Evolutionary conservation across 2,329 filamentous ascomycete species (phyloP).

Genomic region (Aspergillus intermedius): DNA sequence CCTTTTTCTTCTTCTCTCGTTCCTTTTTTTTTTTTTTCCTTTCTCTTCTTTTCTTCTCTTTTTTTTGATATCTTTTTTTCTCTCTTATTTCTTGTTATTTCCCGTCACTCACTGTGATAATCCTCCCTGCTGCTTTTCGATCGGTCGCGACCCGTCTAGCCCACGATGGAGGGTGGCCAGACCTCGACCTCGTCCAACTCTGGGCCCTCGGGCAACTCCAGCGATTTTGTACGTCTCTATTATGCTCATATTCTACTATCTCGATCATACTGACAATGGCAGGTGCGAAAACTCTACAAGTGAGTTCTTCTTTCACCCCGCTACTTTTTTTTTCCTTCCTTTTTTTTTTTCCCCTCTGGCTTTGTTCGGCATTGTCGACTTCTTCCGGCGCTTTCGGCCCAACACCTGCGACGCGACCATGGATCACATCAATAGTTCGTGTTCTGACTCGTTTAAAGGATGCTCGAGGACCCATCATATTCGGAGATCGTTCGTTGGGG

Average conservation of each 20-base stretch:
- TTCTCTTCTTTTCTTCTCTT: conserved; percentile 7
- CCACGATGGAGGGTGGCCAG: conserved; percentile 42
- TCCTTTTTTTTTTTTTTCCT: conserved; percentile 5
- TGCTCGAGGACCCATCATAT: conserved; percentile 93
- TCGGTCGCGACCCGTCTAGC: conserved; percentile 36
- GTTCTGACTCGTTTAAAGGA: conserved; percentile 48
- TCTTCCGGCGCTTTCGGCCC: too few relatives aligned
- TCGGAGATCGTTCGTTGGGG: conserved; percentile 92
- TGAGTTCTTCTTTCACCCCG: conserved; percentile 44
- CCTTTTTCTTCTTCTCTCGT: background rate
- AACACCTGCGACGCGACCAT: too few relatives aligned
- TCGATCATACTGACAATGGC: conserved; percentile 15
- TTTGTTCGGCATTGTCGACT: background rate
- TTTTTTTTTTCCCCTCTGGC: conserved; percentile 5
- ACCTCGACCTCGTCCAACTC: conserved; percentile 35
- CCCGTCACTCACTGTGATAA: conserved; percentile 1
- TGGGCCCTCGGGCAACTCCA: conserved; percentile 68
- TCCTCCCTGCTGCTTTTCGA: conserved; percentile 23
- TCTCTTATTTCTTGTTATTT: conserved; percentile 5
- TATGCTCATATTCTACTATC: conserved; percentile 4
- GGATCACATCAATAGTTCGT: conserved; percentile 4
- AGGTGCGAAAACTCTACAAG: conserved; percentile 99
- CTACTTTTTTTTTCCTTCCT: background rate
- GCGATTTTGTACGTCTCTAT: conserved; percentile 74
- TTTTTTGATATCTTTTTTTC: background rate